Percentiles rank a stretch among this genome's conserved stretches.
Evolutionary conservation across 2,329 filamentous ascomycete species (phyloP).

Genomic region (Phialemonium atrogriseum): DNA sequence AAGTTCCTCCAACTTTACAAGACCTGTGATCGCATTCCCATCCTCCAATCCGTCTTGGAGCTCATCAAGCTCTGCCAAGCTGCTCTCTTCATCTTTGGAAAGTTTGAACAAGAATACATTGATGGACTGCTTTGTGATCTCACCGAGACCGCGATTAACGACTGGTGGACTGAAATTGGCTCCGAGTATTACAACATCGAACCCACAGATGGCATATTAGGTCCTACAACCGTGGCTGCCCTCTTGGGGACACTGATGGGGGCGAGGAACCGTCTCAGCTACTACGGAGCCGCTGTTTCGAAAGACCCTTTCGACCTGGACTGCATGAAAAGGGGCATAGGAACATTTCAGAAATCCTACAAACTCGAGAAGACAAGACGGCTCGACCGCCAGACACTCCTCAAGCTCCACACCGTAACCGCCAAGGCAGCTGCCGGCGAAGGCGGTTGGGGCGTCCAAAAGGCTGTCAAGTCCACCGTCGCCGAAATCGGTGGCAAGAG

Average conservation of each 20-base stretch:
- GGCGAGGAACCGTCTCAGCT: constrained; percentile 80
- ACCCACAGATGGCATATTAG: constrained; percentile 84
- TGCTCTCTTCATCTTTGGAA: constrained; percentile 79
- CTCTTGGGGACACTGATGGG: constrained; percentile 83
- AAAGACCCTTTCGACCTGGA: constrained; percentile 91
- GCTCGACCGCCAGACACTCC: constrained; percentile 75
- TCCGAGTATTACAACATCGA: constrained; percentile 88
- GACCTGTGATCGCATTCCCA: constrained; percentile 71
- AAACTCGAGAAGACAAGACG: constrained; percentile 71
- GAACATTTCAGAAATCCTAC: constrained; percentile 81
- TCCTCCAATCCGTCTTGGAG: constrained; percentile 74
- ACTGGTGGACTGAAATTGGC: constrained; percentile 96
- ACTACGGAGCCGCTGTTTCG: constrained; percentile 70
- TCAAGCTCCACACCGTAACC: constrained; percentile 72
- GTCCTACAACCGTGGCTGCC: constrained; percentile 83
- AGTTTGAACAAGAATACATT: constrained; percentile 78
- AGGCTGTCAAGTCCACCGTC: constrained; percentile 90
- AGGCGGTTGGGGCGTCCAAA: constrained; percentile 82
- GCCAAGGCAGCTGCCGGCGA: constrained; percentile 85
- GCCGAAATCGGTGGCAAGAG: constrained; percentile 90
- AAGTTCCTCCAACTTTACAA: constrained; percentile 91
- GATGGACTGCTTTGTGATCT: constrained; percentile 90
- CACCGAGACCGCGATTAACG: constrained; percentile 79
- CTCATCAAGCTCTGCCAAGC: constrained; percentile 87
- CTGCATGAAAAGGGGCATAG: constrained; percentile 73